A percentile compares a stretch with the other conserved stretches of the same genome.
phyloP scores from a whole-genome alignment of 225 moss, liverwort and hornwort genomes.

The Bryum argenteum region DNA sequence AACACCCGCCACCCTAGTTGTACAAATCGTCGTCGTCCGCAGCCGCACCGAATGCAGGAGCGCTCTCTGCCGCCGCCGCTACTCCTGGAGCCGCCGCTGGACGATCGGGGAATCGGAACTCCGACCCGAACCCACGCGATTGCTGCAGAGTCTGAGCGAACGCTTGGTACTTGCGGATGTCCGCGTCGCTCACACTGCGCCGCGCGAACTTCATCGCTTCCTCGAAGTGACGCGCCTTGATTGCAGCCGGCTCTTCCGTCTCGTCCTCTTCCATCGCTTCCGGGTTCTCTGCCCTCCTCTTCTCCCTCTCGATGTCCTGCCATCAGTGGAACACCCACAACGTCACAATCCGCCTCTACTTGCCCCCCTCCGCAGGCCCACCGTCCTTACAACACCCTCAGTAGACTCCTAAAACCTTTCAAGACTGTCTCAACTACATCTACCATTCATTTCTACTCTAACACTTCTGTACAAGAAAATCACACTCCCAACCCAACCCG shows the following conservation, averaged over 20 bases:
- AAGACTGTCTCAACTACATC: background rate
- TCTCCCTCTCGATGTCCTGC: constrained; percentile 88
- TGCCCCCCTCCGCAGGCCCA: background rate
- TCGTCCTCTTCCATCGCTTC: constrained; percentile 97
- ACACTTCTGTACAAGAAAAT: background rate
- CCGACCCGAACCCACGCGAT: constrained; percentile 91
- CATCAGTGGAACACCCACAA: background rate
- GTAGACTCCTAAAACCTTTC: background rate
- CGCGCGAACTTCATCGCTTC: constrained; percentile 95
- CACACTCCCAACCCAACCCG: background rate
- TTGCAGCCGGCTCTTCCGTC: constrained; percentile 74
- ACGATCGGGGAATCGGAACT: constrained; percentile 85
- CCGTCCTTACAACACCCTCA: background rate
- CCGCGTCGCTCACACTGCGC: constrained; percentile 92
- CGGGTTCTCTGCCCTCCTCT: constrained; percentile 75
- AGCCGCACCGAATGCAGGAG: constrained; percentile 56
- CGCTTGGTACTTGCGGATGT: constrained; percentile 89
- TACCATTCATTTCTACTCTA: rapidly evolving
- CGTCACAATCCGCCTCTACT: background rate
- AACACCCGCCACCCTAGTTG: constrained; percentile 50
- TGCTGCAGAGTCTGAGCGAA: constrained; percentile 93
- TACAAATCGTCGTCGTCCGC: constrained; percentile 92
- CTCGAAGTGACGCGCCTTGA: constrained; percentile 87
- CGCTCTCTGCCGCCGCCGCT: constrained; percentile 34
- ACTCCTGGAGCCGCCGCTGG: constrained; percentile 42